Evolutionary conservation across 352 stramenopile species (phyloP).

Genomic region (Phytopythium aichiense): DNA sequence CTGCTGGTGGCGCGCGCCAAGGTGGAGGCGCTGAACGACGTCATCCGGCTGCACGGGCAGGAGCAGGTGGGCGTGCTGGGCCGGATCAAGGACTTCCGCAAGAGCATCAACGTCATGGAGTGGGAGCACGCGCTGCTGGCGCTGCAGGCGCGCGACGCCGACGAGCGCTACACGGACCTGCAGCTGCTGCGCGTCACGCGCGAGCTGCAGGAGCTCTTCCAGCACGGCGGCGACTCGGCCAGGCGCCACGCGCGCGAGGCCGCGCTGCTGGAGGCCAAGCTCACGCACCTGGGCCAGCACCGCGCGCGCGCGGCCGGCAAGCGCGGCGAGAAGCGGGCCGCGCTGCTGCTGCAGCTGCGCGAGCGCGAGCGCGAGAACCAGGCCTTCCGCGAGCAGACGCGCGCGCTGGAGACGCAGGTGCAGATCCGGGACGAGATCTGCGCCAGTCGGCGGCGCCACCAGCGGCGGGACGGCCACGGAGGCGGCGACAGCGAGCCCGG

Average conservation of each 20-base stretch:
- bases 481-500: not conserved
- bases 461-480: constrained; percentile 3
- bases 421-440: constrained; percentile 88
- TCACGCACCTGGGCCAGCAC: constrained; percentile 52
- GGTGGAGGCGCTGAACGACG: constrained; percentile 86
- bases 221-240: constrained; percentile 69
- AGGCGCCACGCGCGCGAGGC: constrained; percentile 78
- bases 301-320: constrained; percentile 68
- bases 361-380: constrained; percentile 82
- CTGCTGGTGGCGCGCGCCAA: constrained; percentile 73
- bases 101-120: constrained; percentile 93
- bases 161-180: constrained; percentile 92
- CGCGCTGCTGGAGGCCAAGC: constrained; percentile 68
- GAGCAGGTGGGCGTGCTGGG: constrained; percentile 83
- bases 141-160: constrained; percentile 79
- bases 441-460: constrained; percentile 44
- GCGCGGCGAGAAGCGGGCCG: constrained; percentile 36
- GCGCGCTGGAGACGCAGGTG: constrained; percentile 78
- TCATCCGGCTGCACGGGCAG: constrained; percentile 81
- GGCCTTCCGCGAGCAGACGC: constrained; percentile 66
- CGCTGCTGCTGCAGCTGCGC: constrained; percentile 55
- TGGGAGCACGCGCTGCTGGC: constrained; percentile 88
- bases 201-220: constrained; percentile 88
- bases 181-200: constrained; percentile 93
- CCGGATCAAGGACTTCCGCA: constrained; percentile 92